Base-by-base conservation (phyloP, 2,329 filamentous ascomycete genomes). In the Didymella lethalis region DNA sequence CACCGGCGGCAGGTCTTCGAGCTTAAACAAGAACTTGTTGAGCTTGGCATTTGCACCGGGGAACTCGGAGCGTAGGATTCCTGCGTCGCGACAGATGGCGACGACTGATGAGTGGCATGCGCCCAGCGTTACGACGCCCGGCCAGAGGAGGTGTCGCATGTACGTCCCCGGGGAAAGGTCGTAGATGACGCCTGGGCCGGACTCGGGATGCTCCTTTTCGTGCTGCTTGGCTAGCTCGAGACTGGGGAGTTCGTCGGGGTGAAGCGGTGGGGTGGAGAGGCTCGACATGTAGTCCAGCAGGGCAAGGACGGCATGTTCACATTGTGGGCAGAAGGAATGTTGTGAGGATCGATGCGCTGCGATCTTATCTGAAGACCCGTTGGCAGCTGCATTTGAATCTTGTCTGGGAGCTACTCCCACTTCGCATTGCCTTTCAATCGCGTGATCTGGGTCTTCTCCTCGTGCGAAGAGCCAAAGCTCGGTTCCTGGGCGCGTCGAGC, bases 401-500 rank as follows among this genome's bases (percentile, higher is more conserved):
- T 3, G 4, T 7, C n/a, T 16, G 7, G 41, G 5, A 12, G 14
- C 6, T 7, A 6, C 5, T 14, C 29, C 29, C 20, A 25, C 6
- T 45, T 3, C 4, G 18, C 23, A 16, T 12, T 29, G 8, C 26
- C 16, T 16, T 29, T 23, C 11, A 12, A 25, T 8, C 36, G 20
- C 25, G 48, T 76, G 73, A 12, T 57, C 54, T 11, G 57, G 62
- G 7, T 64, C 52, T 59, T 77, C 72, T 20, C 68, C 74, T 8
- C 53, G 56, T 3, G 72, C 75, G 72, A 88, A 90, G 1, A 90
- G 67, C 84, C 85, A 90, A 29, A 86, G 77, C 61, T 90, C 84
- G 0, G 89, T 90, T 69, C 90, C 88, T 0, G 85, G 86, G 0
- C 82, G 81, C 53, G 80, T 81, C 4, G 83, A 83, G 20, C 88